phyloP scores from a whole-genome alignment of 1,284 basidiomycete genomes.

The Naganishia cerealis region DNA sequence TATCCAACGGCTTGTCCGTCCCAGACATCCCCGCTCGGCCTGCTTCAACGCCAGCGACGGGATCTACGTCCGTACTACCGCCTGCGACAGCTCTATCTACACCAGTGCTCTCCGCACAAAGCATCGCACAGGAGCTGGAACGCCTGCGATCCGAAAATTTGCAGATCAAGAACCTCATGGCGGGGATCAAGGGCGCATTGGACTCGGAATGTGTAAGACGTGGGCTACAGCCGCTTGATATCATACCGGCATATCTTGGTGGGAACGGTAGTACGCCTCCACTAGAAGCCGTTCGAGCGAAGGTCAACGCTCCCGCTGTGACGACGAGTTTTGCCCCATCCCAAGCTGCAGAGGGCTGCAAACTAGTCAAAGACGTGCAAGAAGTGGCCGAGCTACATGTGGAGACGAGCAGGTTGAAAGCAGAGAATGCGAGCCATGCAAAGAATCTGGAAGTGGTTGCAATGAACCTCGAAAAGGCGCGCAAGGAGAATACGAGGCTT shows the following conservation, averaged over 20 bases:
- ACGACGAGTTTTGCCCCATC: background rate
- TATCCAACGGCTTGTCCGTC: background rate
- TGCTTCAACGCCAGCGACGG: background rate
- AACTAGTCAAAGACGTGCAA: background rate
- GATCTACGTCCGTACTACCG: background rate
- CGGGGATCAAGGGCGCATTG: background rate
- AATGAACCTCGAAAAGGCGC: background rate
- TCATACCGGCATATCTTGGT: background rate
- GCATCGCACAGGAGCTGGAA: conserved; percentile 1
- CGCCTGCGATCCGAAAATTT: conserved; percentile 4
- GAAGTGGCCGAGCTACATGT: background rate
- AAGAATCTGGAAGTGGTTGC: background rate
- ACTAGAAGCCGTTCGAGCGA: background rate
- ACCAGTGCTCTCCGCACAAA: background rate
- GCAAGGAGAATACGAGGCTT: conserved; percentile 16
- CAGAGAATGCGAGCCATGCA: background rate
- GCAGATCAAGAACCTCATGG: conserved; percentile 12
- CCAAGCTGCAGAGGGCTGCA: background rate
- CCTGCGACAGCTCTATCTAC: background rate
- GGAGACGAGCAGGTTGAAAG: background rate
- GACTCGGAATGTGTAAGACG: background rate
- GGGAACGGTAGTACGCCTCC: background rate
- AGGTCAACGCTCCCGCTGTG: background rate
- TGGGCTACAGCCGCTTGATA: background rate
- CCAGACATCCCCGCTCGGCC: conserved; percentile 1